Conservation (phyloP, 441 rosid genomes). For the Pelargonium fulgidum region DNA sequence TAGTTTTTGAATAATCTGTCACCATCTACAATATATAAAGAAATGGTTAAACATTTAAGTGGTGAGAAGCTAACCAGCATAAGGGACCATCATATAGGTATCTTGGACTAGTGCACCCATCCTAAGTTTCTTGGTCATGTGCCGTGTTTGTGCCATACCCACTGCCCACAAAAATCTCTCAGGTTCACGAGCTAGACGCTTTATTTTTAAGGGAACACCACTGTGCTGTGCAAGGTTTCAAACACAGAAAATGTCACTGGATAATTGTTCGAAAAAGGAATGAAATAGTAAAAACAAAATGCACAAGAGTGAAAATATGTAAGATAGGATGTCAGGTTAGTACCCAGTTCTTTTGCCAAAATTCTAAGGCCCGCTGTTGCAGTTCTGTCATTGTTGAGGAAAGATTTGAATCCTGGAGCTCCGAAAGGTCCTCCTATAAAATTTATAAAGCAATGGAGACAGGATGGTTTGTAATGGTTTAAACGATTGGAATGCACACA, state of each 20-base stretch:
- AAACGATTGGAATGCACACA: not conserved
- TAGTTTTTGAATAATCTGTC: too few relatives aligned
- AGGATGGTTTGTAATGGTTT: constrained; percentile 12
- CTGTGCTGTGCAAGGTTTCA: constrained; percentile 45
- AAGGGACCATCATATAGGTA: constrained; percentile 79
- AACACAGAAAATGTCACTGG: constrained; percentile 13
- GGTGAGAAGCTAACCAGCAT: constrained; percentile 56
- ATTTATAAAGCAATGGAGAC: constrained; percentile 14
- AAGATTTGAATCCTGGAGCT: constrained; percentile 78
- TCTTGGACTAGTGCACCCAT: constrained; percentile 79
- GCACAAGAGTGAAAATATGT: not conserved
- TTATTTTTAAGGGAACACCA: constrained; percentile 80
- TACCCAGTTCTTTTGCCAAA: constrained; percentile 94
- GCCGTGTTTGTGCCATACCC: constrained; percentile 69
- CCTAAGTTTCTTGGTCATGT: constrained; percentile 71
- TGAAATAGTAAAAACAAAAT: not conserved
- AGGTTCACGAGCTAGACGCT: constrained; percentile 70
- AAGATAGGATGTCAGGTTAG: constrained; percentile 15
- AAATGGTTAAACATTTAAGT: not conserved
- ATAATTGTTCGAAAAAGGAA: not conserved
- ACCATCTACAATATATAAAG: too few relatives aligned
- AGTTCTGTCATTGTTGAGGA: constrained; percentile 65
- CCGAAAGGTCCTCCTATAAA: constrained; percentile 62
- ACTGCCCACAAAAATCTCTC: constrained; percentile 86
- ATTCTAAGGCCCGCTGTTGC: constrained; percentile 56